Base-by-base conservation (phyloP, 257 asterid genomes). In the Agastache rugosa region DNA sequence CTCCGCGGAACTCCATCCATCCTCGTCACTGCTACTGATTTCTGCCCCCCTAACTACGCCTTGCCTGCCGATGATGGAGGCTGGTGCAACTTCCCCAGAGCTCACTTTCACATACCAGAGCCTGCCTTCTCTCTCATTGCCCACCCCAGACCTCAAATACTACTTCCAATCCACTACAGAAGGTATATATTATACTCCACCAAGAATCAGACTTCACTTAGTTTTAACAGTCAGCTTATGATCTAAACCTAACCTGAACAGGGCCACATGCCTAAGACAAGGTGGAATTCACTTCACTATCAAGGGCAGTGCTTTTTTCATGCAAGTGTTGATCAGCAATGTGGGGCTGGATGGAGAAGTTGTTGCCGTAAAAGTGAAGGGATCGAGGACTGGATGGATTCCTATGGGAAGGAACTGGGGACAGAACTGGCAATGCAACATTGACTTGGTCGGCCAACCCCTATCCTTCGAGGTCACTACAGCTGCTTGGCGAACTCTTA, bases 361-460 rank as follows among this genome's bases (percentile, higher is more conserved):
- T 60, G 85, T 27, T 53, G 88, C 82, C 5, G 71, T 71, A 6
- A 80, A 80, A 58, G 77, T 80, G 71, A 80, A 75, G 75, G 84
- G 84, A 56, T 63, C 84, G 5, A 77, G 77, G 65, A 81, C 85
- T 10, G 80, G 67, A 77, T 81, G 82, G 85, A 63, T 69, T 68
- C 82, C 74, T 8, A 68, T 89, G 96, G 96, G 87, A 27, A 81
- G 96, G 80, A 85, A 85, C 58, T 89, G 96, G 96, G 92, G 92
- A 34, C 94, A 89, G 72, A 85, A 74, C 58, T 86, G 92, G 94
- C 91, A 86, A 61, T 76, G 85, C 75, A 89, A 83, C 70, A 80
- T 84, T 8, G 85, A 86, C 75, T 80, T 89, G 15, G 81, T 76
- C 63, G 83, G 87, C 39, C 94, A 89, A 19, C 91, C 88, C 60